These are phyloP conservation scores for Rhinocladiella mackenziei DNA, from an alignment of 2,329 filamentous ascomycete genomes.

Conservation along the genomic window DNA sequence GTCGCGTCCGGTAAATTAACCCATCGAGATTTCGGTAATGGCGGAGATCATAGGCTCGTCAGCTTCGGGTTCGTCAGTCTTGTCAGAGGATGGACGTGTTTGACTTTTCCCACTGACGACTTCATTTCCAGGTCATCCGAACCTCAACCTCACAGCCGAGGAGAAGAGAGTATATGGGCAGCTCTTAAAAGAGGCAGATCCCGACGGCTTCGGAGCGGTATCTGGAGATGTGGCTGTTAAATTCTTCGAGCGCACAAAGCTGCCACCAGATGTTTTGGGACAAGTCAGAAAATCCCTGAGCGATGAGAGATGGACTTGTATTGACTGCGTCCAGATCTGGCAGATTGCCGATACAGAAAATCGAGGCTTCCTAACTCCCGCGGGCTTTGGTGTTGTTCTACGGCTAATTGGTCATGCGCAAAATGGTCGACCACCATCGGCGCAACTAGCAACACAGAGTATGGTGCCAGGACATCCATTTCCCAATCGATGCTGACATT, in stretches of 20 bases:
- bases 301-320: background rate
- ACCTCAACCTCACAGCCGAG: slow-evolving; percentile 80
- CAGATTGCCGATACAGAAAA: slow-evolving; percentile 98
- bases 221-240: slow-evolving; percentile 94
- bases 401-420: slow-evolving; percentile 95
- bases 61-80: slow-evolving; percentile 23
- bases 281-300: slow-evolving; percentile 58
- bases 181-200: slow-evolving; percentile 89
- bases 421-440: slow-evolving; percentile 73
- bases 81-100: background rate
- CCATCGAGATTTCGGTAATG: slow-evolving; percentile 15
- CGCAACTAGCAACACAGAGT: slow-evolving; percentile 77
- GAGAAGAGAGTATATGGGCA: slow-evolving; percentile 93
- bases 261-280: slow-evolving; percentile 80
- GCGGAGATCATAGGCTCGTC: slow-evolving; percentile 27
- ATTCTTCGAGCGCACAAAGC: slow-evolving; percentile 94
- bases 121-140: slow-evolving; percentile 47
- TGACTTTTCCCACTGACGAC: slow-evolving; percentile 3
- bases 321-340: slow-evolving; percentile 60
- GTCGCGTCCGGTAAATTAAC: slow-evolving; percentile 8
- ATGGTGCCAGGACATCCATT: slow-evolving; percentile 19
- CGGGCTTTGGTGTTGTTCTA: slow-evolving; percentile 88
- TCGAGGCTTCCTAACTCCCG: slow-evolving; percentile 83
- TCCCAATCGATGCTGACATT: slow-evolving; percentile 25
- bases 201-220: slow-evolving; percentile 84